phyloP scores from a whole-genome alignment of 2,329 filamentous ascomycete species.

The Aspergillus eucalypticola region DNA sequence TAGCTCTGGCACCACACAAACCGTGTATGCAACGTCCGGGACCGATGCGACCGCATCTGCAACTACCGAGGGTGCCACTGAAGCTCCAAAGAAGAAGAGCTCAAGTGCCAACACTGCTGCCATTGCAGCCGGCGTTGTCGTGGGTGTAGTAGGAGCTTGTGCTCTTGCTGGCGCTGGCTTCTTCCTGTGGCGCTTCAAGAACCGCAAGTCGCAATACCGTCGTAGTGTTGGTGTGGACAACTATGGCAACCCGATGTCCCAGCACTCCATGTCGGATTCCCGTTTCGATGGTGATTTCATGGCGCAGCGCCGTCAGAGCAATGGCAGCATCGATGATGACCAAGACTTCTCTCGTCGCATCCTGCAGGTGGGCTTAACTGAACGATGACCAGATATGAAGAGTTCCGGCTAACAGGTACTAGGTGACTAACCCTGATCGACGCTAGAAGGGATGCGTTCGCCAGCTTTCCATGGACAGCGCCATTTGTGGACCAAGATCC shows the following conservation, averaged over 20 bases:
- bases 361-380: constrained; percentile 67
- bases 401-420: neutral
- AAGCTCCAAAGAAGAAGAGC: constrained; percentile 12
- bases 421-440: constrained; percentile 39
- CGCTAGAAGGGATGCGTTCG: constrained; percentile 17
- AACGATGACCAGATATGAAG: too few relatives aligned
- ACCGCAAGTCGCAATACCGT: constrained; percentile 77
- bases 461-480: neutral
- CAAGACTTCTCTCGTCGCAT: constrained; percentile 96
- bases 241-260: constrained; percentile 63
- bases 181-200: constrained; percentile 73
- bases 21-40: constrained; percentile 38
- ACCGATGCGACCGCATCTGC: constrained; percentile 13
- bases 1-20: constrained; percentile 27
- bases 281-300: constrained; percentile 82
- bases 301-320: constrained; percentile 80
- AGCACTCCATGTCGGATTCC: constrained; percentile 73
- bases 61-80: neutral
- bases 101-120: constrained; percentile 69
- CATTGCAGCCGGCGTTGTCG: constrained; percentile 84
- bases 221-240: constrained; percentile 76
- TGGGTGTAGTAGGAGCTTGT: constrained; percentile 71
- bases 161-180: constrained; percentile 68
- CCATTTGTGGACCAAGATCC: constrained; percentile 8
- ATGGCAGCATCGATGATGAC: constrained; percentile 95